These are phyloP conservation scores for Fusarium sp. DNA, from an alignment of 2,329 filamentous ascomycete genomes.

Conservation along the genomic window DNA sequence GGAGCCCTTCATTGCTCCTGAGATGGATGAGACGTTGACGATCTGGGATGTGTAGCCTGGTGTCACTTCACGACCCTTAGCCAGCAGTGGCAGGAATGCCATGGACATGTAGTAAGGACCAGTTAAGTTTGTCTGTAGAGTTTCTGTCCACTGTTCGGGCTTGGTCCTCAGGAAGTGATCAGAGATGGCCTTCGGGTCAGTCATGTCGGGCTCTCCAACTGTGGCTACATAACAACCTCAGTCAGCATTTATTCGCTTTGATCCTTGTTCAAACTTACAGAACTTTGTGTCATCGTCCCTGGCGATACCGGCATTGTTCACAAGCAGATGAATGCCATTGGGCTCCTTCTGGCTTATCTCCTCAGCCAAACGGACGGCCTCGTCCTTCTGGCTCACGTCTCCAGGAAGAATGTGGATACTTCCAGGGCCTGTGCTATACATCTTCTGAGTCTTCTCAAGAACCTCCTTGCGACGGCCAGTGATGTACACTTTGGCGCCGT, in stretches of 20 bases:
- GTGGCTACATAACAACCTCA: background rate
- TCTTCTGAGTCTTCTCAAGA: constrained; percentile 4
- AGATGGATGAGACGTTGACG: background rate
- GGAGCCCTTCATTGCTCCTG: constrained; percentile 3
- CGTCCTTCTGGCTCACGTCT: constrained; percentile 6
- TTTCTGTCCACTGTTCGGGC: constrained; percentile 5
- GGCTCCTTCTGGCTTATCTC: constrained; percentile 9
- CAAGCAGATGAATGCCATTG: background rate
- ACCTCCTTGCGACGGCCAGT: constrained; percentile 7
- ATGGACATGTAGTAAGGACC: constrained; percentile 19
- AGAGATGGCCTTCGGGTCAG: constrained; percentile 4
- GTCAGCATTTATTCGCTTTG: background rate
- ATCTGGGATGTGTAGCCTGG: constrained; percentile 1
- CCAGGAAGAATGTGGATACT: constrained; percentile 12
- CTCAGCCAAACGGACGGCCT: background rate
- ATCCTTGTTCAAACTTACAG: background rate
- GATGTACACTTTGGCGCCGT: constrained; percentile 22
- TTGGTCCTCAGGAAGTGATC: constrained; percentile 14
- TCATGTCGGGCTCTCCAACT: background rate
- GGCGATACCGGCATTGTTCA: constrained; percentile 14
- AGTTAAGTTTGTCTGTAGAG: constrained; percentile 4
- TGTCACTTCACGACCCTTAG: background rate
- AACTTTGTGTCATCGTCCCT: constrained; percentile 14
- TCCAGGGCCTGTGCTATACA: background rate
- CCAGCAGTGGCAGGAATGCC: background rate